phyloP scores from a whole-genome alignment of 176 grass and related monocot species.

The Pontederia paniculata region DNA sequence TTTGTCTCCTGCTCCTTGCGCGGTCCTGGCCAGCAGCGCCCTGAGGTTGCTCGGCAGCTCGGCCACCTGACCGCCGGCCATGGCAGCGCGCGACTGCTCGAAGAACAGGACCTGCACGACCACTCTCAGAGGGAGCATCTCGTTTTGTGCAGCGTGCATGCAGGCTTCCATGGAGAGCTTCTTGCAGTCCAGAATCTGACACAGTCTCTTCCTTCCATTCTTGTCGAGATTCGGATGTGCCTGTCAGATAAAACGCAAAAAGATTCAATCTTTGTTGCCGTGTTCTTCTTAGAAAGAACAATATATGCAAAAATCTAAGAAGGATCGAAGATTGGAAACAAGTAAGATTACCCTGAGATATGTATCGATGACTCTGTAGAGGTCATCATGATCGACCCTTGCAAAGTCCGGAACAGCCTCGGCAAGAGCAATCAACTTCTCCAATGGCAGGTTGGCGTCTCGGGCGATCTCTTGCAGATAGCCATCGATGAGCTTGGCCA shows the following conservation, averaged over 20 bases:
- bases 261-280: not conserved
- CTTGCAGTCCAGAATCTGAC: constrained; percentile 75
- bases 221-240: constrained; percentile 73
- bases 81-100: constrained; percentile 69
- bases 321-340: no score
- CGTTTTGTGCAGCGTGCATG: constrained; percentile 87
- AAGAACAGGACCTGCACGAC: constrained; percentile 98
- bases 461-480: constrained; percentile 64
- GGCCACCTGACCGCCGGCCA: constrained; percentile 22
- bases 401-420: constrained; percentile 71
- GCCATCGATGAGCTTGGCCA: constrained; percentile 62
- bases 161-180: constrained; percentile 82
- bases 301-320: no score
- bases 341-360: constrained; percentile 58
- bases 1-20: constrained; percentile 16
- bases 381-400: constrained; percentile 59
- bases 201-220: constrained; percentile 52
- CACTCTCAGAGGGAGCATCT: constrained; percentile 69
- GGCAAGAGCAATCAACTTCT: constrained; percentile 71
- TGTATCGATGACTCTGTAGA: constrained; percentile 85
- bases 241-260: constrained; percentile 17
- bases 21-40: constrained; percentile 52
- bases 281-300: not conserved
- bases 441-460: constrained; percentile 63
- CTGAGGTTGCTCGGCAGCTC: constrained; percentile 57